Conservation (phyloP, 495 filamentous ascomycete species). For the Neurospora pannonica region DNA sequence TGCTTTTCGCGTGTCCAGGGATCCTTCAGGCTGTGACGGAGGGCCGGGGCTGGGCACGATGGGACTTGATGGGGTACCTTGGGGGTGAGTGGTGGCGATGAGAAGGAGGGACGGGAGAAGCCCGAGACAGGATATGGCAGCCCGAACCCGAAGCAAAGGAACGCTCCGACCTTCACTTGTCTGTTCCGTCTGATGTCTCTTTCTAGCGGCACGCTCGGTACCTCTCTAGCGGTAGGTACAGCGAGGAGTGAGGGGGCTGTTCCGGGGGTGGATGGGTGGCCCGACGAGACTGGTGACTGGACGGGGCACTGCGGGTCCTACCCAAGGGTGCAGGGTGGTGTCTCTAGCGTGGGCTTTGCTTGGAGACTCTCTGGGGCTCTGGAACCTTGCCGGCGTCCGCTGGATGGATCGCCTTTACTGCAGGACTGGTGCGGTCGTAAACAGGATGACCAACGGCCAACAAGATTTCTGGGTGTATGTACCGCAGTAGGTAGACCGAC, state of each 20-base stretch:
- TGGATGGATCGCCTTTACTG: constrained; percentile 24
- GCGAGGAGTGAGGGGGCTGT: background rate
- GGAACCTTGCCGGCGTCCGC: constrained; percentile 1
- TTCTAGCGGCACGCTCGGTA: constrained; percentile 4
- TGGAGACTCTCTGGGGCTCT: constrained; percentile 12
- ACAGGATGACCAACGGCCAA: constrained; percentile 4
- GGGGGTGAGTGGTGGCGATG: constrained; percentile 14
- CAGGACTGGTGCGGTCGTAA: constrained; percentile 10
- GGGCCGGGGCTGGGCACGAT: constrained; percentile 23
- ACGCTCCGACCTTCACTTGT: constrained; percentile 13
- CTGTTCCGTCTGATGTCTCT: constrained; percentile 3
- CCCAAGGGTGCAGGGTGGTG: constrained; percentile 7
- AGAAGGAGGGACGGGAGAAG: constrained; percentile 8
- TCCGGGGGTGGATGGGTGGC: background rate
- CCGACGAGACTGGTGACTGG: background rate
- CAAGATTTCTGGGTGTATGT: background rate
- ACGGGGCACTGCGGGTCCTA: constrained; percentile 19
- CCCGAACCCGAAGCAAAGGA: constrained; percentile 17
- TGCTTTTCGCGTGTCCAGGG: constrained; percentile 29
- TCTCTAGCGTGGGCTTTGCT: constrained; percentile 8
- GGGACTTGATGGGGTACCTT: constrained; percentile 4
- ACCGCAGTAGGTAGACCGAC: background rate
- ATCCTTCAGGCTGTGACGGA: constrained; percentile 40
- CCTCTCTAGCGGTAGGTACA: constrained; percentile 2
- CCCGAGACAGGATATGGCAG: constrained; percentile 13